Percentiles rank a stretch among this genome's conserved stretches.
Conservation (phyloP, 148 eudicot species). For the Arbutus unedo region DNA sequence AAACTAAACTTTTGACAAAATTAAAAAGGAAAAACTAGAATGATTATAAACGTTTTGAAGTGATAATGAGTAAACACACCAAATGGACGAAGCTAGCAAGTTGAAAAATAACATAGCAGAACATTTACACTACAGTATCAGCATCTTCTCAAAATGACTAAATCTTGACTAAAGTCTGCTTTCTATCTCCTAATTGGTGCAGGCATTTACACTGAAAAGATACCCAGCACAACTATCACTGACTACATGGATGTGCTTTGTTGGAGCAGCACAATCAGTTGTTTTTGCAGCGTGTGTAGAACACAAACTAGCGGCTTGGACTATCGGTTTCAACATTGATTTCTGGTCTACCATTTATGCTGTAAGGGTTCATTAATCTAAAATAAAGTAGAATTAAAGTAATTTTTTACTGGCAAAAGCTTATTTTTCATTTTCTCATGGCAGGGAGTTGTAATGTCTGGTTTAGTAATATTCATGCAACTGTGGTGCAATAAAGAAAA, state of each 20-base stretch:
- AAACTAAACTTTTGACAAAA: background rate
- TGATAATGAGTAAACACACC: background rate
- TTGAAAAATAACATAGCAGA: background rate
- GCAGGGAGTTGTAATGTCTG: constrained; percentile 70
- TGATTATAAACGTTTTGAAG: background rate
- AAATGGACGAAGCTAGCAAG: background rate
- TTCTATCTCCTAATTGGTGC: constrained; percentile 4
- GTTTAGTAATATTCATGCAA: constrained; percentile 47
- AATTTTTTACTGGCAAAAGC: background rate
- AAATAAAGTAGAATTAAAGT: background rate
- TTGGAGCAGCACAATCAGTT: constrained; percentile 80
- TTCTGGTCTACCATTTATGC: constrained; percentile 69
- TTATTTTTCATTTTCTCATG: background rate
- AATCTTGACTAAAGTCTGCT: background rate
- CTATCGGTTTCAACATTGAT: constrained; percentile 64
- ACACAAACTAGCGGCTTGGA: constrained; percentile 53
- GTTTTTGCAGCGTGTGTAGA: constrained; percentile 42
- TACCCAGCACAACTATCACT: constrained; percentile 74
- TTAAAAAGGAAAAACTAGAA: background rate
- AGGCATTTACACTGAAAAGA: constrained; percentile 69
- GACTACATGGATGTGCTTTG: constrained; percentile 64
- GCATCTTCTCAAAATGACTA: background rate
- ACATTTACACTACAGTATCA: background rate
- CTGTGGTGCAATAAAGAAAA: constrained; percentile 66
- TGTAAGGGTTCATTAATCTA: constrained; percentile 27